Evolutionary conservation across 768 basidiomycete species (phyloP).

Genomic region (Artomyces pyxidatus): DNA sequence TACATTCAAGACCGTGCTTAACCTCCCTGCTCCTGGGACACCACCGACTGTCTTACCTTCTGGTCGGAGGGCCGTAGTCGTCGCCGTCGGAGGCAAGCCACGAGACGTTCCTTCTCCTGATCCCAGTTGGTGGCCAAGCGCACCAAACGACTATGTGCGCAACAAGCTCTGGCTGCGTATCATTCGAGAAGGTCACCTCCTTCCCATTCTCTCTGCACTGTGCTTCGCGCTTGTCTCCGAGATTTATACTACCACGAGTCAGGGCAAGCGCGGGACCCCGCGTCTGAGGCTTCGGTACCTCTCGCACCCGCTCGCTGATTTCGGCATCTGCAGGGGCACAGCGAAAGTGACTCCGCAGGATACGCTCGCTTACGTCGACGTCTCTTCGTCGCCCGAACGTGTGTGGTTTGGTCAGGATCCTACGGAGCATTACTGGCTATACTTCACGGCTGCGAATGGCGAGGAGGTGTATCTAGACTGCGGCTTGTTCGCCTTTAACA

Average conservation of each 20-base stretch:
- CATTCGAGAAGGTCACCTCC: conserved; percentile 24
- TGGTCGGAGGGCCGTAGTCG: background rate
- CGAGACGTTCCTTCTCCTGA: background rate
- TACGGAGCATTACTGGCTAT: conserved; percentile 41
- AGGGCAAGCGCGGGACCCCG: no score
- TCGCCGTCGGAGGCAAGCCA: background rate
- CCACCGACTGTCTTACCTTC: background rate
- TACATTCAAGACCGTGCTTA: conserved; percentile 13
- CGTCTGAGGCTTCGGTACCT: conserved; percentile 30
- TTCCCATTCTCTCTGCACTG: conserved; percentile 26
- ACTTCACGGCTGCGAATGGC: conserved; percentile 35
- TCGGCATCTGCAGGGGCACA: conserved; percentile 33
- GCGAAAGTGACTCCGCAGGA: conserved; percentile 28
- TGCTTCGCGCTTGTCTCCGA: conserved; percentile 29
- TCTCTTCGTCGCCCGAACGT: conserved; percentile 15
- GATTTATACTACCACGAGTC: conserved; percentile 26
- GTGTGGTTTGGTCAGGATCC: conserved; percentile 33
- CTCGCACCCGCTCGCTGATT: conserved; percentile 35
- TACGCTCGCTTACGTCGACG: conserved; percentile 26
- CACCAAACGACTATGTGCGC: no score
- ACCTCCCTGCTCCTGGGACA: background rate
- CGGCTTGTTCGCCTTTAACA: conserved; percentile 37
- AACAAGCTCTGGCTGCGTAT: conserved; percentile 21
- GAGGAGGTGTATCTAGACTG: conserved; percentile 34
- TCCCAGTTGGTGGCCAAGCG: background rate